Evolutionary conservation across 176 grass and related monocot genomes (phyloP), one percentile per base, ranked within the genome.

Genomic region (Hyparrhenia diplandra): DNA sequence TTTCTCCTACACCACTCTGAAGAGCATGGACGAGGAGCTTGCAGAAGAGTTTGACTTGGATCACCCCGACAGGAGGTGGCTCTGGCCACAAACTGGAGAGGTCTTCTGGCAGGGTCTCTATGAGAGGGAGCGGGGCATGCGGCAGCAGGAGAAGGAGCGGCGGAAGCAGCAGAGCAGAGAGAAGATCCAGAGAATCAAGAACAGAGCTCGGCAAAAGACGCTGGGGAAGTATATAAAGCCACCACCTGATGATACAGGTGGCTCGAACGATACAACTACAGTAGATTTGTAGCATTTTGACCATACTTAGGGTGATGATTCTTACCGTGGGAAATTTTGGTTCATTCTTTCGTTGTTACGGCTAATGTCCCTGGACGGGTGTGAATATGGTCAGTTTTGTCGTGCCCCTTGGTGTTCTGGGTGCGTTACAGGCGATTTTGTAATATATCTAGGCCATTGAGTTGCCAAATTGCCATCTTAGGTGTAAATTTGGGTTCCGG

Each of bases 11-110:
- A 29, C 83, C 46, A 96, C 87, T 34, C 87, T 96, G 55, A 96
- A 99, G 71, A 75, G 74, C 87, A 99, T 99, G 93, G 97, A 99
- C 30, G 97, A 96, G 80, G 97, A 99, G 71, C 73, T 96, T 41
- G 97, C 97, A 4, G 97, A 99, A 78, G 97, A 96, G 83, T 87
- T 84, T 1, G 97, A 99, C 58, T 68, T 45, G 20, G 97, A 99
- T 46, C 79, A 28, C 39, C 84, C 87, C 4, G 69, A 74, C 42
- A 74, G 83, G 37, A 90, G 89, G 69, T 93, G 97, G 93, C 75
- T 99, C 58, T 99, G 97, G 97, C 97, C 97, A 5, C 80, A 79
- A 42, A 99, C 93, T 5, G 97, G 97, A 5, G 93, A 99, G 71
- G 77, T 99, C 52, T 88, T 87, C 67, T 99, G 97, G 97, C 97